phyloP scores from a whole-genome alignment of 2,329 filamentous ascomycete genomes.

The Coleophoma crateriformis region DNA sequence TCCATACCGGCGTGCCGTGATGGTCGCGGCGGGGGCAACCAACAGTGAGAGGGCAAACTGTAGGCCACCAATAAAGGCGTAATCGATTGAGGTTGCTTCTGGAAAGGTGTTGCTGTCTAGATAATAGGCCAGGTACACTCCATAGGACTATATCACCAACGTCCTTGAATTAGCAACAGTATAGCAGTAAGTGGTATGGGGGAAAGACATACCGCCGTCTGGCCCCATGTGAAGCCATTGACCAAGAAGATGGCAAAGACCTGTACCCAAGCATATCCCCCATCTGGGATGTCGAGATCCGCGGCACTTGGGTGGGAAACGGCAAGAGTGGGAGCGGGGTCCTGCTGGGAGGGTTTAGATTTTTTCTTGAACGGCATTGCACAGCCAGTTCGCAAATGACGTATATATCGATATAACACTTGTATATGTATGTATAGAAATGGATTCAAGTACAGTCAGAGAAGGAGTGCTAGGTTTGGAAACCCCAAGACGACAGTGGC shows the following conservation, averaged over 20 bases:
- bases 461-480: too few species aligned
- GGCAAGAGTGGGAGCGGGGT: not conserved
- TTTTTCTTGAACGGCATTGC: too few species aligned
- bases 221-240: constrained; percentile 23
- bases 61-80: constrained; percentile 10
- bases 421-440: too few species aligned
- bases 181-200: not conserved
- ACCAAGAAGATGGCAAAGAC: constrained; percentile 9
- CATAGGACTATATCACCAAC: constrained; percentile 30
- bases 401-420: too few species aligned
- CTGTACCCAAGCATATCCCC: constrained; percentile 37
- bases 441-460: too few species aligned
- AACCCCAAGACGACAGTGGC: too few species aligned
- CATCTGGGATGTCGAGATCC: constrained; percentile 30
- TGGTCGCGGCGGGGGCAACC: constrained; percentile 35
- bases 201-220: constrained; percentile 29
- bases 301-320: not conserved
- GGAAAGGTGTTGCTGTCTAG: constrained; percentile 44
- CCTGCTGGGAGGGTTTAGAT: too few species aligned
- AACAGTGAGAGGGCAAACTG: constrained; percentile 7
- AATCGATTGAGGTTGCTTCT: constrained; percentile 33
- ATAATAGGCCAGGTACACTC: constrained; percentile 51
- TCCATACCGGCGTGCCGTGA: constrained; percentile 1
- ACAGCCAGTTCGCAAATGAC: too few species aligned
- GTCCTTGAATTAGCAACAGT: not conserved